Evolutionary conservation across 106 monocot genomes (phyloP).

Genomic region (Cymbidium sinense): DNA sequence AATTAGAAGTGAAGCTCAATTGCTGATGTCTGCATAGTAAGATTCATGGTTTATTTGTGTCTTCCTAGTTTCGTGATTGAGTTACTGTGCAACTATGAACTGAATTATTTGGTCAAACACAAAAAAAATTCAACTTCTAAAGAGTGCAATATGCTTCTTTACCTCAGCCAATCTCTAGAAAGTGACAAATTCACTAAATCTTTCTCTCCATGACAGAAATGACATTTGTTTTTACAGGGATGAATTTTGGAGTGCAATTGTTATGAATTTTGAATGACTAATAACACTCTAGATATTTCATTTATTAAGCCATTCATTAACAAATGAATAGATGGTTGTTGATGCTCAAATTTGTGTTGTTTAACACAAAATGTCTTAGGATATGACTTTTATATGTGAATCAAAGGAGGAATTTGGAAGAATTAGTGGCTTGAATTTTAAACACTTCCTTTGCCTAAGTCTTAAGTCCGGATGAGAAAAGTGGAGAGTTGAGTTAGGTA

Average conservation of each 20-base stretch:
- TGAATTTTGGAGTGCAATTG: not conserved
- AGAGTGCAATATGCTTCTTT: not conserved
- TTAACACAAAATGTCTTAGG: not conserved
- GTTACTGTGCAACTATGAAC: not conserved
- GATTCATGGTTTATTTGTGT: not conserved
- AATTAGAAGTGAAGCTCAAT: not conserved
- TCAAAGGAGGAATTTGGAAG: not conserved
- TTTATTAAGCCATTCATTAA: not conserved
- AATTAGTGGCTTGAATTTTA: not conserved
- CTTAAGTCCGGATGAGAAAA: too few relatives aligned
- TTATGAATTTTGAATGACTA: not conserved
- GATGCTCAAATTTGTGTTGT: not conserved
- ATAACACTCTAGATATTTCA: not conserved
- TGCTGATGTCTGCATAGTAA: not conserved
- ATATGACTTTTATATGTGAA: not conserved
- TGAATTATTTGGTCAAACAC: not conserved
- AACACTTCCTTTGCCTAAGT: too few relatives aligned
- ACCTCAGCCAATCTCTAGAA: not conserved
- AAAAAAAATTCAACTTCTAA: not conserved
- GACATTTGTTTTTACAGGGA: not conserved
- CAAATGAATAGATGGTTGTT: not conserved
- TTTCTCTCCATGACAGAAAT: not conserved
- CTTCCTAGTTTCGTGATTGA: not conserved
- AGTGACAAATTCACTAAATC: not conserved
- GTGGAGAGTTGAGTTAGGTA: too few relatives aligned